phyloP scores from a whole-genome alignment of 140 eudicot genomes.

The Senecio squalidus region DNA sequence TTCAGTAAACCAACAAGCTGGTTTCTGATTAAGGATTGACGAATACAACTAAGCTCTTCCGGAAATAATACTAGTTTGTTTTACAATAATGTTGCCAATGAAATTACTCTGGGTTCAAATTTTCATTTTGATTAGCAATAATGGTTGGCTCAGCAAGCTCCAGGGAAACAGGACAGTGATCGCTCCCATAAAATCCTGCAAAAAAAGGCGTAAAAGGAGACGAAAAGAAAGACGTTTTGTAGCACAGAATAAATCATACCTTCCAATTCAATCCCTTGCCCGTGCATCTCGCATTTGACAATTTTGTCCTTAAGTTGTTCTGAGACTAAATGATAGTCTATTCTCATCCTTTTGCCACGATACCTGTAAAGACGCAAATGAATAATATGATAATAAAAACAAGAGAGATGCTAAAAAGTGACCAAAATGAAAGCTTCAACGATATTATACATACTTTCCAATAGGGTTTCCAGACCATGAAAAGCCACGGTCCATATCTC shows the following conservation, averaged over 20 bases:
- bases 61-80: constrained; percentile 9
- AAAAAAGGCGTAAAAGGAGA: neutral
- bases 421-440: neutral
- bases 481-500: constrained; percentile 86
- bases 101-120: constrained; percentile 10
- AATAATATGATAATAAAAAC: neutral
- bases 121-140: constrained; percentile 9
- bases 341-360: constrained; percentile 97
- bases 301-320: constrained; percentile 65
- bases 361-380: constrained; percentile 46
- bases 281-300: constrained; percentile 79
- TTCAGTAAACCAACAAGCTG: constrained; percentile 1
- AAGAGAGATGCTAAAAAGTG: neutral
- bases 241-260: constrained; percentile 34
- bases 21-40: constrained; percentile 6
- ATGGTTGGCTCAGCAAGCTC: constrained; percentile 44
- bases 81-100: neutral
- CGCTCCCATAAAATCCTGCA: constrained; percentile 94
- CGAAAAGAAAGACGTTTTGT: neutral
- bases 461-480: constrained; percentile 95
- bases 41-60: too few species aligned
- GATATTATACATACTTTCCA: constrained; percentile 57
- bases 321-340: constrained; percentile 68
- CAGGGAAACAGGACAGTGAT: constrained; percentile 87
- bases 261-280: constrained; percentile 77